Evolutionary conservation across 306 rosid species (phyloP), one percentile per base, ranked within the genome.

Genomic region (Coriaria nepalensis): DNA sequence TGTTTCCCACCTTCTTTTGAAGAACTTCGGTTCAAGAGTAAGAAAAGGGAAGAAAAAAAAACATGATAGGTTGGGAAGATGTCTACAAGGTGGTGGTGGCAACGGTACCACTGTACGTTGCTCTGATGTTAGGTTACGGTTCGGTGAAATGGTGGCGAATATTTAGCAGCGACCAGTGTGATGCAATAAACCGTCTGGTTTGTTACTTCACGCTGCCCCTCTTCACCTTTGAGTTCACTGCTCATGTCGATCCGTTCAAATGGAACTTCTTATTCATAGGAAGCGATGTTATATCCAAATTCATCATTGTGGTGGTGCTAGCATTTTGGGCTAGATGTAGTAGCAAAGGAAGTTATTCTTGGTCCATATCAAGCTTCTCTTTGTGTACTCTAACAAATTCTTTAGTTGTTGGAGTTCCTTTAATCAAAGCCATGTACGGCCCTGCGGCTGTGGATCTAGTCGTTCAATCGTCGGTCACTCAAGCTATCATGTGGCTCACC

Each of bases 141-240:
- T 45, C 49, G 0, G 49, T 45, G 9, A 45, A 45, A 13, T 45
- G 49, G 49, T 45, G 49, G 49, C 13, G 14, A 9, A 45, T 45
- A 8, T 45, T 45, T 29, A 45, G 29, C 8, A 45, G 20, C 13
- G 49, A 45, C 20, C 49, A 45, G 20, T 45, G 40, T 14, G 38
- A 49, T 6, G 38, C 38, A 4, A 33, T 49, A 4, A 33, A 33
- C 15, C 11, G 14, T 5, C 38, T 49, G 8, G 53, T 49, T 5
- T 33, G 53, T 8, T 49, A 10, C 34, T 49, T 49, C 38, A 49
- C 53, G 10, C 53, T 49, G 4, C 53, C 53, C 33, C 40, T 49
- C 38, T 49, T 49, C 12, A 34, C 53, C 4, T 32, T 49, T 8
- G 9, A 49, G 14, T 49, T 49, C 53, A 49, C 38, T 2, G 37